Percentiles rank a stretch among this genome's conserved stretches.
Conservation (phyloP, 2,329 filamentous ascomycete species). For the Colletotrichum shisoi region DNA sequence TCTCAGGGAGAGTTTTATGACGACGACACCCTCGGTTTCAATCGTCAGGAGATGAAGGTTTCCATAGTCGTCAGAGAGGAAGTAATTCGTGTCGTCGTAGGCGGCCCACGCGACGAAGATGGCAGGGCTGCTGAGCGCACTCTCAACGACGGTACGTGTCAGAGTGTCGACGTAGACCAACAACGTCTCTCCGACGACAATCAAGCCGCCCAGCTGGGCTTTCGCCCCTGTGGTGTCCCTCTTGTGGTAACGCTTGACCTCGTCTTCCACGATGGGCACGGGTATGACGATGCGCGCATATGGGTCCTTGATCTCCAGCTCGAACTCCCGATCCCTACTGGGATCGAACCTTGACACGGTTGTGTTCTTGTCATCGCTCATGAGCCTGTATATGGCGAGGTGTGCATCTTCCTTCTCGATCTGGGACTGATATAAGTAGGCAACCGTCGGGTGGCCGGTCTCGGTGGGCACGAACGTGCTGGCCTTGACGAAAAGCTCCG, state of each 20-base stretch:
- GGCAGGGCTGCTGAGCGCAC: conserved; percentile 74
- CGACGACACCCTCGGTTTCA: conserved; percentile 69
- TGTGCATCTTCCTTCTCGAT: conserved; percentile 62
- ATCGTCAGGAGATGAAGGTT: conserved; percentile 85
- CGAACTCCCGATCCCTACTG: conserved; percentile 62
- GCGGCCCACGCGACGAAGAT: conserved; percentile 93
- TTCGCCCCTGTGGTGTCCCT: conserved; percentile 62
- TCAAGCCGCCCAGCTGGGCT: conserved; percentile 71
- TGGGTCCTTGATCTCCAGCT: conserved; percentile 61
- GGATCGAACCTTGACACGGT: conserved; percentile 64
- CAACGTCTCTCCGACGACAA: conserved; percentile 80
- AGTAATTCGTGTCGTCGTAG: conserved; percentile 80
- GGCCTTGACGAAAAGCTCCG: conserved; percentile 67
- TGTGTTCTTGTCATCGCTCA: conserved; percentile 64
- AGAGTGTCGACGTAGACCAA: conserved; percentile 86
- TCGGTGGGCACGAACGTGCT: conserved; percentile 66
- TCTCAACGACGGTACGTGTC: conserved; percentile 70
- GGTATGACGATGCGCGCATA: conserved; percentile 70
- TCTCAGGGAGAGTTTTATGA: conserved; percentile 76
- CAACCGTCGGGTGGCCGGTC: conserved; percentile 65
- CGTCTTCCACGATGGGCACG: conserved; percentile 62
- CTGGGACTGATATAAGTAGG: conserved; percentile 65
- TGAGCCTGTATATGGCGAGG: conserved; percentile 67
- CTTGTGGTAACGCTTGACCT: conserved; percentile 67
- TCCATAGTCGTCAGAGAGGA: conserved; percentile 93